phyloP scores from a whole-genome alignment of 768 basidiomycete species.

The Coprinellus aureogranulatus region DNA sequence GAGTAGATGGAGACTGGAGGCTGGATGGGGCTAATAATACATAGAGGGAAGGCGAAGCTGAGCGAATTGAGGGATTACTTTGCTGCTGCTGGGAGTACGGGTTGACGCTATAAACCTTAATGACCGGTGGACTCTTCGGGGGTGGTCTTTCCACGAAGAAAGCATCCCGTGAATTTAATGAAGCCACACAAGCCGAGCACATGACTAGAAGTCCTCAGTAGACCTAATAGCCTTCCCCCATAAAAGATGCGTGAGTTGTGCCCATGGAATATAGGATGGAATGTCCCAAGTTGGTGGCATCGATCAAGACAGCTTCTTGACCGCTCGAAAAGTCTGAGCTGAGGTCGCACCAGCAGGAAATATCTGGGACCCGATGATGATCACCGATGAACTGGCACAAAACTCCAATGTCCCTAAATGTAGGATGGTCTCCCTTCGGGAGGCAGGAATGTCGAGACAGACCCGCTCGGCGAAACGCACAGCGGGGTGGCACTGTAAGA shows the following conservation, averaged over 20 bases:
- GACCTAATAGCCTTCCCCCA: neutral
- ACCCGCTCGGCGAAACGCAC: too few species aligned
- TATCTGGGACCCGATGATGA: too few species aligned
- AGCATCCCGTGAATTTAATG: neutral
- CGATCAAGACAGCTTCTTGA: too few species aligned
- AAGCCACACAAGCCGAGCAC: neutral
- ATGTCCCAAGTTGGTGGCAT: neutral
- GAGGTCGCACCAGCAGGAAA: too few species aligned
- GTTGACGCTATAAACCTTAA: constrained; percentile 96
- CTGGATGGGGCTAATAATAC: neutral
- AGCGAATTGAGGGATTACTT: neutral
- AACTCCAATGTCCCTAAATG: too few species aligned
- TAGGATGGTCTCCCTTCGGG: too few species aligned
- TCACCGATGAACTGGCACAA: too few species aligned
- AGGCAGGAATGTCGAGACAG: too few species aligned
- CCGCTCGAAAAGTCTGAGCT: too few species aligned
- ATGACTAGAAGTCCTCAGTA: neutral
- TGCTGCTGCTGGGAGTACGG: constrained; percentile 48
- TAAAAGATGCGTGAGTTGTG: neutral
- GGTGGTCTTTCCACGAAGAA: too few species aligned
- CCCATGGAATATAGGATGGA: neutral
- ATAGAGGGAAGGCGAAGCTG: neutral
- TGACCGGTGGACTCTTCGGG: constrained; percentile 96
- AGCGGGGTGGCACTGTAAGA: too few species aligned
- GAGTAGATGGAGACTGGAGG: neutral